phyloP scores from a whole-genome alignment of 1,284 basidiomycete genomes.

The Trichosporon sp. region DNA sequence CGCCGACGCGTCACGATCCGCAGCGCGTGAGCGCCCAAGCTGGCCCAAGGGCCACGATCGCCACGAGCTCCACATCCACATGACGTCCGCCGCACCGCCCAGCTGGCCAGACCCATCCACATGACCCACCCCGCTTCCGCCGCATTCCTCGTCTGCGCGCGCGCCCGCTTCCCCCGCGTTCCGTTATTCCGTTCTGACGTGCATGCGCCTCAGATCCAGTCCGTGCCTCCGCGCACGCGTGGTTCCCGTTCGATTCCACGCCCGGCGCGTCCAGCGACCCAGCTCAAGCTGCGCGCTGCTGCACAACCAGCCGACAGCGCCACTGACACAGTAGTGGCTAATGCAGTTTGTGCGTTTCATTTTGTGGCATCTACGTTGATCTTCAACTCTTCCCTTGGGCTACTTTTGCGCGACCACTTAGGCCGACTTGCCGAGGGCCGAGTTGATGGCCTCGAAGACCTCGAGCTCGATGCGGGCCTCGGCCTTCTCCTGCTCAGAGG shows the following conservation, averaged over 20 bases:
- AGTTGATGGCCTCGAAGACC: conserved; percentile 91
- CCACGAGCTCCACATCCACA: no score
- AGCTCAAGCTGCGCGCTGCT: no score
- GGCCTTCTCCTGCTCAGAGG: conserved; percentile 86
- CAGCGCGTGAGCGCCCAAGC: not conserved
- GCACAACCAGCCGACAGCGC: no score
- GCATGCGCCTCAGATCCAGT: not conserved
- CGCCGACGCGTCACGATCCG: not conserved
- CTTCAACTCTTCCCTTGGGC: not conserved
- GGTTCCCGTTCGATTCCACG: no score
- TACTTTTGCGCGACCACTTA: not conserved
- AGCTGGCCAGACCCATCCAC: not conserved
- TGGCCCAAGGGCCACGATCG: no score
- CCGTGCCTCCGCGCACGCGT: not conserved
- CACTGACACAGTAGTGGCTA: not conserved
- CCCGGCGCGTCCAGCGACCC: no score
- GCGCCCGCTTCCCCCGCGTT: not conserved
- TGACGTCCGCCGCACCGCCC: not conserved
- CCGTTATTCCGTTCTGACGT: not conserved
- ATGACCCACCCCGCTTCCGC: not conserved
- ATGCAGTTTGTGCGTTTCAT: conserved; percentile 4
- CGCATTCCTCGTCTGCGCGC: not conserved
- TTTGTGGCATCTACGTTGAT: conserved; percentile 6
- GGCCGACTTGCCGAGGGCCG: conserved; percentile 56
- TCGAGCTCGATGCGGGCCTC: conserved; percentile 94